These are phyloP conservation scores for Boletus vinaceobasis DNA, from an alignment of 768 basidiomycete species.

Conservation along the genomic window DNA sequence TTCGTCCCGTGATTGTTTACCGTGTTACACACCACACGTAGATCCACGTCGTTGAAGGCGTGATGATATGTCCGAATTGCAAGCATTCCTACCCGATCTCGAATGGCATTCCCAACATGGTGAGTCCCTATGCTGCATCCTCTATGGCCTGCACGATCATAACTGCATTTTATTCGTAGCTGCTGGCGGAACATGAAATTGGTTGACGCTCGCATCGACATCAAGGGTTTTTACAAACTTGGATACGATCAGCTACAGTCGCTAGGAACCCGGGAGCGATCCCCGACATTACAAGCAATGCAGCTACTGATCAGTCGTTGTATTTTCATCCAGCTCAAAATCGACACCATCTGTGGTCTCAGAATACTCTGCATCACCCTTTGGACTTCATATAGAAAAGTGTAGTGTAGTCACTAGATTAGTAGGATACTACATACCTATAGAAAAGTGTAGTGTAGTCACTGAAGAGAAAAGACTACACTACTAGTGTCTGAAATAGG, in stretches of 20 bases:
- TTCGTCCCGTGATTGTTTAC: background rate
- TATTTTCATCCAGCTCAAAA: background rate
- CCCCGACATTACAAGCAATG: background rate
- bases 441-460: too few species aligned
- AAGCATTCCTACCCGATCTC: conserved; percentile 84
- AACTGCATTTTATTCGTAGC: conserved; percentile 40
- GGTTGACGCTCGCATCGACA: conserved; percentile 33
- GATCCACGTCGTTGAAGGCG: conserved; percentile 91
- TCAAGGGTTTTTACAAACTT: background rate
- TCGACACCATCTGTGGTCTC: background rate
- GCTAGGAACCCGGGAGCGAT: background rate
- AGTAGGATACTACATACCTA: too few species aligned
- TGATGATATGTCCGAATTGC: conserved; percentile 93
- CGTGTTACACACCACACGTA: conserved; percentile 28
- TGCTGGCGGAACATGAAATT: conserved; percentile 91
- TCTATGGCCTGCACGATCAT: background rate
- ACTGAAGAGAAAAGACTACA: too few species aligned
- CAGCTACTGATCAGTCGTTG: background rate
- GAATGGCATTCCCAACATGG: conserved; percentile 98
- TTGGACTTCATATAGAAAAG: too few species aligned
- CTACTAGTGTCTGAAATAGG: too few species aligned
- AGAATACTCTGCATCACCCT: too few species aligned
- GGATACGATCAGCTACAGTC: background rate
- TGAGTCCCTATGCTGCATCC: conserved; percentile 32
- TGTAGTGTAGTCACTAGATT: too few species aligned